phyloP scores from a whole-genome alignment of 495 filamentous ascomycete genomes.

The Sordaria brevicollis region DNA sequence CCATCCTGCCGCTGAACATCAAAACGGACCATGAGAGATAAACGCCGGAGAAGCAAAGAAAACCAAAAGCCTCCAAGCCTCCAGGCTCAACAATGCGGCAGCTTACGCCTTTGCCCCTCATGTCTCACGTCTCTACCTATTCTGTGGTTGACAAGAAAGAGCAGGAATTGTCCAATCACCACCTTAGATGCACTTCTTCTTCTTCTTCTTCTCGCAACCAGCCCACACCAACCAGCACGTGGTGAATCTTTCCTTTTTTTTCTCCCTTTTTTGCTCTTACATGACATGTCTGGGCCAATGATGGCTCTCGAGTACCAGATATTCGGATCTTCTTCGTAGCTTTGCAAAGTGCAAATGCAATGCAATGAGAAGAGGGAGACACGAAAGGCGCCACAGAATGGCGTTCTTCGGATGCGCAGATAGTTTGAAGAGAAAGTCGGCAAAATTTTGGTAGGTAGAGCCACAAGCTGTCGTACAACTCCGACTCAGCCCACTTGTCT shows the following conservation, averaged over 20 bases:
- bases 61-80: no score
- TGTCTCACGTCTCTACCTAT: not conserved
- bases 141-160: not conserved
- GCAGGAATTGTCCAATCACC: not conserved
- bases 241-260: not conserved
- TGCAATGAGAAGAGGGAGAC: not conserved
- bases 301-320: not conserved
- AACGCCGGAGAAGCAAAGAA: not conserved
- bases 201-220: not conserved
- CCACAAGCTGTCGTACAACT: not conserved
- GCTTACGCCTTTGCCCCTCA: not conserved
- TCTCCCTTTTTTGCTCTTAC: not conserved
- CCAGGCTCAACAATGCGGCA: not conserved
- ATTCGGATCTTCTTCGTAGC: not conserved
- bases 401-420: not conserved
- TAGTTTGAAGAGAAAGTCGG: not conserved
- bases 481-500: not conserved
- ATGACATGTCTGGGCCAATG: not conserved
- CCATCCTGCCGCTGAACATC: not conserved
- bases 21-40: not conserved
- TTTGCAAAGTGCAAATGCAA: not conserved
- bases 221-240: not conserved
- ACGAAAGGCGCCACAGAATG: not conserved
- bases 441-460: not conserved
- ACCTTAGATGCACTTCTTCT: not conserved